phyloP scores from a whole-genome alignment of 805 yeast species.

The Candida schatavii region DNA sequence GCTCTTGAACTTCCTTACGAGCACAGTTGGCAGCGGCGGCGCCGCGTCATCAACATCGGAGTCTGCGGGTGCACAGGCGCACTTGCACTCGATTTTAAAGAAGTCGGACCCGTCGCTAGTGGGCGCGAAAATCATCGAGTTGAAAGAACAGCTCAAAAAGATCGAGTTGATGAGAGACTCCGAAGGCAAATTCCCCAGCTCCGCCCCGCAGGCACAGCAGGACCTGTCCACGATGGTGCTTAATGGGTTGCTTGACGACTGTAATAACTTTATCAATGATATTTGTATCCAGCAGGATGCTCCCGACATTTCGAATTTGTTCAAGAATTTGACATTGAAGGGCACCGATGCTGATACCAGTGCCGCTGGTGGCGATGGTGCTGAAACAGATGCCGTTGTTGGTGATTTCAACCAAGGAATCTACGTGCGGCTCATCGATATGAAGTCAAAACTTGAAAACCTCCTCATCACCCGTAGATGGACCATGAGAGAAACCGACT shows the following conservation, averaged over 20 bases:
- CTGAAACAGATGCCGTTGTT: background rate
- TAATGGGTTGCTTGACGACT: constrained; percentile 79
- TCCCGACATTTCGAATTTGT: constrained; percentile 18
- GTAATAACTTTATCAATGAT: constrained; percentile 72
- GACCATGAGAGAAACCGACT: constrained; percentile 95
- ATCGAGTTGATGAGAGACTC: constrained; percentile 46
- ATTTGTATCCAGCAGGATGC: constrained; percentile 45
- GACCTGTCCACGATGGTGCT: constrained; percentile 45
- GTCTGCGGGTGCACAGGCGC: background rate
- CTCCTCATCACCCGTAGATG: constrained; percentile 90
- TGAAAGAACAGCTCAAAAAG: constrained; percentile 22
- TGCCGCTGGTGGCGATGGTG: constrained; percentile 1
- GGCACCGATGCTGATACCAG: constrained; percentile 28
- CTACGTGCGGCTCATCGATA: constrained; percentile 59
- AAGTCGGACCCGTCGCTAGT: constrained; percentile 1
- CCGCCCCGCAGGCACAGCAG: constrained; percentile 19
- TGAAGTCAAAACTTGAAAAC: constrained; percentile 76
- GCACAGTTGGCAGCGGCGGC: constrained; percentile 3
- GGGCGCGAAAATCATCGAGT: constrained; percentile 14
- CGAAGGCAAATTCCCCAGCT: constrained; percentile 48
- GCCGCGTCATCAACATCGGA: background rate
- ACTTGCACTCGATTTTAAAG: constrained; percentile 3
- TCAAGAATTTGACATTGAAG: constrained; percentile 19
- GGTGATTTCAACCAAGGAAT: constrained; percentile 3
- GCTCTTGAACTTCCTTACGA: constrained; percentile 42